These are phyloP conservation scores for Rhodocollybia butyracea DNA, from an alignment of 768 basidiomycete species.

Conservation along the genomic window DNA sequence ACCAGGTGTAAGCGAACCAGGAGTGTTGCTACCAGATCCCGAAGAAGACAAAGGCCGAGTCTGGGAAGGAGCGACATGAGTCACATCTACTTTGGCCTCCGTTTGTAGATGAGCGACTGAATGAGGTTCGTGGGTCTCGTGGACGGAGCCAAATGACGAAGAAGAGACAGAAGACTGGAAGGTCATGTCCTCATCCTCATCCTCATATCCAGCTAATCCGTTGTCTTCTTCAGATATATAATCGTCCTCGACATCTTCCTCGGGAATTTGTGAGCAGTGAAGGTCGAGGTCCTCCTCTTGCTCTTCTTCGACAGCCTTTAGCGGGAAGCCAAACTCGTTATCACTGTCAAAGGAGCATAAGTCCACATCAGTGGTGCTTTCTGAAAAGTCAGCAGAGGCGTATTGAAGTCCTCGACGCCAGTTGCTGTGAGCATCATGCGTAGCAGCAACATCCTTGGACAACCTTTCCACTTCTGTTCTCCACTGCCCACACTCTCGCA, in stretches of 20 bases:
- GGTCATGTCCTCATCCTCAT: slow-evolving; percentile 59
- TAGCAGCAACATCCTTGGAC: slow-evolving; percentile 14
- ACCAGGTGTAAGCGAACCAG: slow-evolving; percentile 15
- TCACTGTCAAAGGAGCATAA: slow-evolving; percentile 38
- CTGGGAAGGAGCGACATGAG: slow-evolving; percentile 18
- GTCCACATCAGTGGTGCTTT: slow-evolving; percentile 70
- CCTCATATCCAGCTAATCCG: slow-evolving; percentile 65
- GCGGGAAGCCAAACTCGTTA: slow-evolving; percentile 39
- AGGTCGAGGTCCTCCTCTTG: slow-evolving; percentile 26
- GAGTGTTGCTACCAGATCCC: slow-evolving; percentile 14
- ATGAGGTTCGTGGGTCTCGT: slow-evolving; percentile 37
- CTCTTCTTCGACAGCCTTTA: slow-evolving; percentile 61
- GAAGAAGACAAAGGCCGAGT: slow-evolving; percentile 18
- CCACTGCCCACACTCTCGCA: slow-evolving; percentile 34
- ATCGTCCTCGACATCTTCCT: slow-evolving; percentile 33
- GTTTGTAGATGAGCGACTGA: slow-evolving; percentile 25
- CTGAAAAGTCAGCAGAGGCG: slow-evolving; percentile 61
- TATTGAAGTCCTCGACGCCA: slow-evolving; percentile 48
- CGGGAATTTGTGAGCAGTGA: slow-evolving; percentile 28
- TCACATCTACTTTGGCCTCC: slow-evolving; percentile 21
- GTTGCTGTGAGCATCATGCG: slow-evolving; percentile 11
- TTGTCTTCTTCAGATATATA: slow-evolving; percentile 50
- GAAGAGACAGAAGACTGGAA: slow-evolving; percentile 38
- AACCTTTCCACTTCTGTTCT: slow-evolving; percentile 25
- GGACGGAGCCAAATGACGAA: slow-evolving; percentile 54